Conservation (phyloP, 1,284 basidiomycete species). For the Trichosporon faecale region DNA sequence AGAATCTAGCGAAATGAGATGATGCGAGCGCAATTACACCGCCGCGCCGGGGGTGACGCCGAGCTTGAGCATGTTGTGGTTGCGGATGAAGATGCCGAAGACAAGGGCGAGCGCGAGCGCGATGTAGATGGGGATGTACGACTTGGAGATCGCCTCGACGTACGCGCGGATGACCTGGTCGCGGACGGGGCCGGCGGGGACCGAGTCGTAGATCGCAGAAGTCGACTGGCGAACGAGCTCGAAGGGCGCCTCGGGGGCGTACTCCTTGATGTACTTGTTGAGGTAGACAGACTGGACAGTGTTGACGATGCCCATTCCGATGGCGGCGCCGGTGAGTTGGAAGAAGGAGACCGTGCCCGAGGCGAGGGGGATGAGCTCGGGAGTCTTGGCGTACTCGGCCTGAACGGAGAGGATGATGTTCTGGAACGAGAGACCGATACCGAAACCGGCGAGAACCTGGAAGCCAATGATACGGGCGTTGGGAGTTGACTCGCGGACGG, state of each 20-base stretch:
- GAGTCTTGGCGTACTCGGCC: constrained; percentile 50
- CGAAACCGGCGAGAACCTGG: constrained; percentile 54
- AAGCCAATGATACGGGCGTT: constrained; percentile 52
- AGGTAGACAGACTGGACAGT: constrained; percentile 49
- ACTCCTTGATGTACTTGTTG: constrained; percentile 33
- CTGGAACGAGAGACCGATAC: constrained; percentile 43
- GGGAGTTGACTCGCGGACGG: constrained; percentile 46
- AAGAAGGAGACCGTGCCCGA: constrained; percentile 51
- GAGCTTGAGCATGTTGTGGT: constrained; percentile 51
- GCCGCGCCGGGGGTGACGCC: constrained; percentile 22
- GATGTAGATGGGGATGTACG: constrained; percentile 54
- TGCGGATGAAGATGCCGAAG: constrained; percentile 49
- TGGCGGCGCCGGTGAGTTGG: constrained; percentile 53
- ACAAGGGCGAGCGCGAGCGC: constrained; percentile 47
- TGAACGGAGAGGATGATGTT: constrained; percentile 54
- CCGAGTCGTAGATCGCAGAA: constrained; percentile 37
- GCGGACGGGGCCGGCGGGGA: constrained; percentile 37
- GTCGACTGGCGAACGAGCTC: constrained; percentile 40
- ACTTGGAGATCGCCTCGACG: constrained; percentile 49
- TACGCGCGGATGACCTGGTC: constrained; percentile 54
- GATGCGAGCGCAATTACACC: neutral
- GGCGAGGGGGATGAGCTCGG: constrained; percentile 41
- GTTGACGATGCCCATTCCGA: constrained; percentile 53
- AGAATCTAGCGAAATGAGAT: neutral
- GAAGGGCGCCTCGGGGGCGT: constrained; percentile 43